Percentiles rank a stretch among this genome's conserved stretches.
Evolutionary conservation across 768 basidiomycete species (phyloP).

Genomic region (Candolleomyces aberdarensis): DNA sequence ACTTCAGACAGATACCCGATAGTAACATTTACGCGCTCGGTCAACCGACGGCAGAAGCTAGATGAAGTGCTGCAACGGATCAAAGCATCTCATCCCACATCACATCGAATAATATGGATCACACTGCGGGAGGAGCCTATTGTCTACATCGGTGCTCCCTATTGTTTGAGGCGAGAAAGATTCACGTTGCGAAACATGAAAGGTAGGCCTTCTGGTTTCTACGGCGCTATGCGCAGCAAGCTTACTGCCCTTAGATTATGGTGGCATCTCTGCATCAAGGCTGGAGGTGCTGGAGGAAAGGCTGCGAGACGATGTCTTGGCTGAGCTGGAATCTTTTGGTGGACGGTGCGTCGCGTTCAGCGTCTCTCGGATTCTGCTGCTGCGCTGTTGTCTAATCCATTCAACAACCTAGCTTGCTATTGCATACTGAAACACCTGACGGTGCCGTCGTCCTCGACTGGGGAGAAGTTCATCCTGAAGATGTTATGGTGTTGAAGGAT

Average conservation of each 20-base stretch:
- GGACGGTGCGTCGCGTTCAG: constrained; percentile 53
- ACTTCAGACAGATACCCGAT: constrained; percentile 81
- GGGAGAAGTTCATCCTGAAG: constrained; percentile 76
- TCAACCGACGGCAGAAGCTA: constrained; percentile 89
- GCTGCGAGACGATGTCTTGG: constrained; percentile 80
- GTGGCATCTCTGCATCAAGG: constrained; percentile 88
- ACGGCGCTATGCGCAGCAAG: neutral
- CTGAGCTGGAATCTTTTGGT: constrained; percentile 80
- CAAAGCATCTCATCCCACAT: constrained; percentile 54
- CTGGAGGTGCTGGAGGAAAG: constrained; percentile 90
- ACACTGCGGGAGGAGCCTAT: constrained; percentile 92
- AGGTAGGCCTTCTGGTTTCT: constrained; percentile 36
- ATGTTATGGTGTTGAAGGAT: constrained; percentile 83
- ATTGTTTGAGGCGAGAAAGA: constrained; percentile 82
- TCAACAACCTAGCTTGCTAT: constrained; percentile 54
- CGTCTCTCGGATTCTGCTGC: too few species aligned
- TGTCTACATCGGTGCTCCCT: constrained; percentile 88
- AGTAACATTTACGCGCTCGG: constrained; percentile 89
- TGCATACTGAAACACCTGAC: constrained; percentile 86
- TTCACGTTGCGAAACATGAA: constrained; percentile 94
- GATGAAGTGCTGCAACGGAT: constrained; percentile 71
- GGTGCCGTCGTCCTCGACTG: constrained; percentile 91
- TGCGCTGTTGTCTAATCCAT: neutral
- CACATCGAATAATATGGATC: constrained; percentile 79
- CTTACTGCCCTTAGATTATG: constrained; percentile 62